Conservation (phyloP, 768 basidiomycete genomes). For the Suillus sp. region DNA sequence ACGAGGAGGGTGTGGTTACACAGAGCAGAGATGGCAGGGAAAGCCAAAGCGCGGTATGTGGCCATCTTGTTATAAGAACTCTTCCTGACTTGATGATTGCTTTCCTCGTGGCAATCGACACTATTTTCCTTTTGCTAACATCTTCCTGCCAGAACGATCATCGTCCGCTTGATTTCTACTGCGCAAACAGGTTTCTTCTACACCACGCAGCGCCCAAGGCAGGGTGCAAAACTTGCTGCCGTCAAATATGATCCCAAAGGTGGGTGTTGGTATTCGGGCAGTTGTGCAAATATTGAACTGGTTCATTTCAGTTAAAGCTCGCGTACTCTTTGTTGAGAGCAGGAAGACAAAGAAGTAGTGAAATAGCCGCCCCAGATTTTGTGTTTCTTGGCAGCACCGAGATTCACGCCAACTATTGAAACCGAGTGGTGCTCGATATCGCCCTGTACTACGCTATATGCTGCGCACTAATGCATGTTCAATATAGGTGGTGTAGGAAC, state of each 20-base stretch:
- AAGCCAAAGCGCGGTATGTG: constrained; percentile 56
- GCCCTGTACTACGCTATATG: no score
- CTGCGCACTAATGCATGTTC: not conserved
- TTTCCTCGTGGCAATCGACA: not conserved
- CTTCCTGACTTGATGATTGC: not conserved
- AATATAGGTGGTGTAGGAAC: not conserved
- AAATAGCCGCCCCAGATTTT: not conserved
- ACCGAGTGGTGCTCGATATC: not conserved
- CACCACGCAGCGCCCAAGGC: constrained; percentile 73
- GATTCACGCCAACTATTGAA: not conserved
- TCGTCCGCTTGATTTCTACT: constrained; percentile 87
- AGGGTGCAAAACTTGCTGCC: constrained; percentile 79
- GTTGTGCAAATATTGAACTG: not conserved
- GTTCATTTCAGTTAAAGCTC: constrained; percentile 53
- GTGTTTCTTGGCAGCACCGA: not conserved
- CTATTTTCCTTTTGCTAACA: not conserved
- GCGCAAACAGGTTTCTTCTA: constrained; percentile 94
- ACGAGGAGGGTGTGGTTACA: not conserved
- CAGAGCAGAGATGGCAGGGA: constrained; percentile 51
- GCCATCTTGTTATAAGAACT: no score
- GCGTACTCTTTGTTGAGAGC: constrained; percentile 80
- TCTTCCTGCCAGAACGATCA: constrained; percentile 60
- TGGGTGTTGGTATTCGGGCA: constrained; percentile 38
- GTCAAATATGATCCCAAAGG: constrained; percentile 91
- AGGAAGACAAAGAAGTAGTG: constrained; percentile 67